These are phyloP conservation scores for Tylopilus subfusipes DNA, from an alignment of 768 basidiomycete genomes.

Conservation along the genomic window DNA sequence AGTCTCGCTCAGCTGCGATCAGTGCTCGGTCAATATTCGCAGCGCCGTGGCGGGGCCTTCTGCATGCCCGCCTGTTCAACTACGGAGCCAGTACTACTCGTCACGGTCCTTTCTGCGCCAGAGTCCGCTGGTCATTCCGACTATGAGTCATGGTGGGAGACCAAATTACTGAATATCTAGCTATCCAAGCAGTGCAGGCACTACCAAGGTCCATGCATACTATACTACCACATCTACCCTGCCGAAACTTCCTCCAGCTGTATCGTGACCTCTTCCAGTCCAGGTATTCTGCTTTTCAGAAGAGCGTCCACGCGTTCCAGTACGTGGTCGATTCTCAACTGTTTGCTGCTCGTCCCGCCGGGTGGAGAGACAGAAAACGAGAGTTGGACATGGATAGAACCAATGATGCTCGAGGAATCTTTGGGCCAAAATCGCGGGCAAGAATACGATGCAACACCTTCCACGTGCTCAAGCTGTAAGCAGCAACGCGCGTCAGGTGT, in stretches of 20 bases:
- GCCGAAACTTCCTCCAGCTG: constrained; percentile 58
- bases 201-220: constrained; percentile 6
- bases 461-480: constrained; percentile 62
- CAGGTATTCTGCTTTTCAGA: constrained; percentile 68
- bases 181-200: constrained; percentile 9
- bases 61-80: too few relatives aligned
- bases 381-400: constrained; percentile 91
- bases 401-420: constrained; percentile 79
- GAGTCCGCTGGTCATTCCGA: too few relatives aligned
- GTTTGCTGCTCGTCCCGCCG: constrained; percentile 35
- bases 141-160: neutral
- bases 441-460: constrained; percentile 79
- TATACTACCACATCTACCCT: constrained; percentile 2
- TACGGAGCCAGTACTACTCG: too few relatives aligned
- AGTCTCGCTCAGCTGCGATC: too few relatives aligned
- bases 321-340: constrained; percentile 51
- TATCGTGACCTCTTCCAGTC: constrained; percentile 85
- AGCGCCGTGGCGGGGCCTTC: too few relatives aligned
- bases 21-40: too few relatives aligned
- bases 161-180: constrained; percentile 4
- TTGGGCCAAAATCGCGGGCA: constrained; percentile 94
- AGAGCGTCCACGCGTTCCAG: constrained; percentile 72
- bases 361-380: constrained; percentile 49
- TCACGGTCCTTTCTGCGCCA: too few relatives aligned
- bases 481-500: neutral